Conservation (phyloP, 441 rosid species). For the Pelargonium citronellum region DNA sequence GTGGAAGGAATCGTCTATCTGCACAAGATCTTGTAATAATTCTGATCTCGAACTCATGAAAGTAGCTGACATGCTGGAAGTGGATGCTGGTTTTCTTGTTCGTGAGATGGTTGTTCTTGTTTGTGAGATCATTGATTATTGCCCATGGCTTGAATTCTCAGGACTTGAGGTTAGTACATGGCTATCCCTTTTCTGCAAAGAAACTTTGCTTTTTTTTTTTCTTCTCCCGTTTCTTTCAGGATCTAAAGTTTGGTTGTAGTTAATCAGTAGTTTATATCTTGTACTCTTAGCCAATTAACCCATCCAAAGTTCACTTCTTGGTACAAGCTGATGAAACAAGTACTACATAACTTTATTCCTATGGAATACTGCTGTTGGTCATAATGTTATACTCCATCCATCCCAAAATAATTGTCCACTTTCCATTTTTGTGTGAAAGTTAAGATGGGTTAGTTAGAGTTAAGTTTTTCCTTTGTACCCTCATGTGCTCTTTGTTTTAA, state of each 20-base stretch:
- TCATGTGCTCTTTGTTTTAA: too few relatives aligned
- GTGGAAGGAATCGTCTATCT: slow-evolving; percentile 99
- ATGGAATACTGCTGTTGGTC: too few relatives aligned
- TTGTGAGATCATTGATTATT: slow-evolving; percentile 97
- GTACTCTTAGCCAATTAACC: not conserved
- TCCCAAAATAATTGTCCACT: too few relatives aligned
- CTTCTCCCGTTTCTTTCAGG: not conserved
- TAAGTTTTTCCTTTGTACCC: too few relatives aligned
- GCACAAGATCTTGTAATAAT: slow-evolving; percentile 97
- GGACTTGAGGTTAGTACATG: slow-evolving; percentile 85
- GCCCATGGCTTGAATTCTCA: slow-evolving; percentile 99
- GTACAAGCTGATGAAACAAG: not conserved
- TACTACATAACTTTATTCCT: not conserved
- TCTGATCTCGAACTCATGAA: slow-evolving; percentile 97
- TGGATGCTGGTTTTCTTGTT: slow-evolving; percentile 95
- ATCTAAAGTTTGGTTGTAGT: not conserved
- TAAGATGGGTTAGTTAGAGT: too few relatives aligned
- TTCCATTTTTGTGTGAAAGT: too few relatives aligned
- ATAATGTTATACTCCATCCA: too few relatives aligned
- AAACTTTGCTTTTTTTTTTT: not conserved
- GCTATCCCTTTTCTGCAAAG: slow-evolving; percentile 13
- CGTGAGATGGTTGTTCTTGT: slow-evolving; percentile 97
- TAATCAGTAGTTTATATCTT: not conserved
- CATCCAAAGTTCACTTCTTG: slow-evolving; percentile 2
- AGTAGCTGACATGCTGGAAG: slow-evolving; percentile 95